Percentiles rank a stretch among this genome's conserved stretches.
These are phyloP conservation scores for Yamadazyma taylorii DNA, from an alignment of 1,139 yeast species.

Conservation along the genomic window DNA sequence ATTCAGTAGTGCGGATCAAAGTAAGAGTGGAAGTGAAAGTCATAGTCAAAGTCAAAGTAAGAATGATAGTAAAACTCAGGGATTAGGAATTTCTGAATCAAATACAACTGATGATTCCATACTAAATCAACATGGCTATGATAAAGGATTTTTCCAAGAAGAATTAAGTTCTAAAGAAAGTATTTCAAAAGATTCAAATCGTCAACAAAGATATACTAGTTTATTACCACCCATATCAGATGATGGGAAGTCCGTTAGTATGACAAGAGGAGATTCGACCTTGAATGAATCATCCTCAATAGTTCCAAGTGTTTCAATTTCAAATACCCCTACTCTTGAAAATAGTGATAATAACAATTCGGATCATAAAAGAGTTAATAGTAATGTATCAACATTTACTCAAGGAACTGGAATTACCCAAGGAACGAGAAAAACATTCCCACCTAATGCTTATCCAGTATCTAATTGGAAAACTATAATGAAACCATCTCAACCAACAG, in stretches of 20 bases:
- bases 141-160: conserved; percentile 26
- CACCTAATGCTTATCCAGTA: conserved; percentile 30
- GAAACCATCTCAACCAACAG: conserved; percentile 42
- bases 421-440: conserved; percentile 13
- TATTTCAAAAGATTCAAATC: conserved; percentile 3
- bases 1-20: conserved; percentile 14
- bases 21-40: conserved; percentile 5
- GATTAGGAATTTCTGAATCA: conserved; percentile 11
- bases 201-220: conserved; percentile 24
- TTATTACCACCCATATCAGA: conserved; percentile 18
- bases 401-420: conserved; percentile 9
- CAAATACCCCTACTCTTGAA: conserved; percentile 1
- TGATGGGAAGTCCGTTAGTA: conserved; percentile 7
- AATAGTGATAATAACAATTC: neutral
- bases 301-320: conserved; percentile 11
- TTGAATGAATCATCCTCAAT: conserved; percentile 8
- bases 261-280: neutral
- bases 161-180: conserved; percentile 27
- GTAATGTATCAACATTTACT: conserved; percentile 11
- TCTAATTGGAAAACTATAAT: conserved; percentile 48
- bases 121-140: conserved; percentile 25
- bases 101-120: conserved; percentile 28
- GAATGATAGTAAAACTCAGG: conserved; percentile 7
- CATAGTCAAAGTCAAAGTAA: conserved; percentile 7
- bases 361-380: conserved; percentile 9